These are phyloP conservation scores for Aspergillus olivimuriae DNA, from an alignment of 495 filamentous ascomycete genomes.

Conservation along the genomic window DNA sequence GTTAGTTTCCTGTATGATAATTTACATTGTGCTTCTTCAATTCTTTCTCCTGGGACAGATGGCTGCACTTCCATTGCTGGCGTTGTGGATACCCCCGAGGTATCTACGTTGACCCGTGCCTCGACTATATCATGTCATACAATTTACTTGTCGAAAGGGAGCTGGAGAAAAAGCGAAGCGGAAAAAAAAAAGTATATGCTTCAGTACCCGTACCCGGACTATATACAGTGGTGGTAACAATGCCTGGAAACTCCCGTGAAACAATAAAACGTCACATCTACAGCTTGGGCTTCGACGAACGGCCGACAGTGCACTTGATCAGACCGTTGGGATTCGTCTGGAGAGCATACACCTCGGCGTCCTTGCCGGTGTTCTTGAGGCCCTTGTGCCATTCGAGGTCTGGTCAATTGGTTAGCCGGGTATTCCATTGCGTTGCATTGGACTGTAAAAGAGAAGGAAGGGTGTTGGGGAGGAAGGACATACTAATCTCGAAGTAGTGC, in stretches of 20 bases:
- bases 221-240: constrained; percentile 15
- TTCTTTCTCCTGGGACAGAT: background rate
- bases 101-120: too few species aligned
- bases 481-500: constrained; percentile 97
- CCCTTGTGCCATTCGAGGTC: constrained; percentile 97
- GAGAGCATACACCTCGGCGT: constrained; percentile 92
- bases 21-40: constrained; percentile 15
- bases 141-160: background rate
- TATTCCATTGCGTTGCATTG: background rate
- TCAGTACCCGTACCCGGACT: constrained; percentile 14
- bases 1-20: constrained; percentile 33
- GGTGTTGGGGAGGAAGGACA: too few species aligned
- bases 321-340: constrained; percentile 90
- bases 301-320: constrained; percentile 88
- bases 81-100: too few species aligned
- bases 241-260: constrained; percentile 14
- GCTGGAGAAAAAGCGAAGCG: constrained; percentile 1
- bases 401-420: constrained; percentile 31
- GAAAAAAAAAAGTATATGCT: constrained; percentile 5
- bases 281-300: constrained; percentile 43
- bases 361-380: constrained; percentile 90
- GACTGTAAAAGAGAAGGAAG: background rate
- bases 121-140: constrained; percentile 4
- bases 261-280: constrained; percentile 16
- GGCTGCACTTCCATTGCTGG: too few species aligned